Conservation (phyloP, 2,329 filamentous ascomycete species). For the Periglandula ipomoeae region DNA sequence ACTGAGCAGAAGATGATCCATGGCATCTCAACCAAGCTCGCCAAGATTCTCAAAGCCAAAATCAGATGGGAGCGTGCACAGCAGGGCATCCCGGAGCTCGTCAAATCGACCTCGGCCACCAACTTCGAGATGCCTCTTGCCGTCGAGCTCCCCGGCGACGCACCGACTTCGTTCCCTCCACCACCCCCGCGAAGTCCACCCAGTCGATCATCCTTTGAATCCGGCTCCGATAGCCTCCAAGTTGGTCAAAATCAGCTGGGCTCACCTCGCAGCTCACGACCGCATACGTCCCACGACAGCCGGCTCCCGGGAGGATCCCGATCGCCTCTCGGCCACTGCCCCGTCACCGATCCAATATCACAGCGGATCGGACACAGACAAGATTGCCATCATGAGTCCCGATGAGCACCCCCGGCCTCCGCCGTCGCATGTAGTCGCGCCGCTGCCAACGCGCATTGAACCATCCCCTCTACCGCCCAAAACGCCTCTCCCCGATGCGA, state of each 20-base stretch:
- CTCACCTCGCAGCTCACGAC: slow-evolving; percentile 45
- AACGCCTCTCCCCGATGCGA: slow-evolving; percentile 54
- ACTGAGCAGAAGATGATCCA: slow-evolving; percentile 71
- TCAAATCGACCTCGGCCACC: slow-evolving; percentile 31
- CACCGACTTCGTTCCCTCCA: slow-evolving; percentile 30
- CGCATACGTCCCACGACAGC: slow-evolving; percentile 26
- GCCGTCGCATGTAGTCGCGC: slow-evolving; percentile 23
- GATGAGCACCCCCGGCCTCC: slow-evolving; percentile 45
- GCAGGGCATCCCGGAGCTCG: slow-evolving; percentile 32
- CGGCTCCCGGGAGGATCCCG: slow-evolving; percentile 31
- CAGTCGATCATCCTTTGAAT: slow-evolving; percentile 48
- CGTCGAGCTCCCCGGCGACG: slow-evolving; percentile 49
- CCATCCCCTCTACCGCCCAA: slow-evolving; percentile 71
- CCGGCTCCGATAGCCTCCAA: slow-evolving; percentile 40
- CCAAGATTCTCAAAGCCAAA: slow-evolving; percentile 73
- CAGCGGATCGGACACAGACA: slow-evolving; percentile 52
- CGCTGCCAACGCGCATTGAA: slow-evolving; percentile 33
- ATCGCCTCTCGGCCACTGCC: slow-evolving; percentile 46
- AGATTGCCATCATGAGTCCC: slow-evolving; percentile 53
- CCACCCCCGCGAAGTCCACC: slow-evolving; percentile 27
- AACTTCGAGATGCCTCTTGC: slow-evolving; percentile 38
- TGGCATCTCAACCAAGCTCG: slow-evolving; percentile 69
- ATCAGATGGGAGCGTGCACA: slow-evolving; percentile 49
- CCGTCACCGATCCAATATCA: slow-evolving; percentile 52
- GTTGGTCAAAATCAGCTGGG: slow-evolving; percentile 25